phyloP scores from a whole-genome alignment of 2,329 filamentous ascomycete species.

The Fusarium multiceps region DNA sequence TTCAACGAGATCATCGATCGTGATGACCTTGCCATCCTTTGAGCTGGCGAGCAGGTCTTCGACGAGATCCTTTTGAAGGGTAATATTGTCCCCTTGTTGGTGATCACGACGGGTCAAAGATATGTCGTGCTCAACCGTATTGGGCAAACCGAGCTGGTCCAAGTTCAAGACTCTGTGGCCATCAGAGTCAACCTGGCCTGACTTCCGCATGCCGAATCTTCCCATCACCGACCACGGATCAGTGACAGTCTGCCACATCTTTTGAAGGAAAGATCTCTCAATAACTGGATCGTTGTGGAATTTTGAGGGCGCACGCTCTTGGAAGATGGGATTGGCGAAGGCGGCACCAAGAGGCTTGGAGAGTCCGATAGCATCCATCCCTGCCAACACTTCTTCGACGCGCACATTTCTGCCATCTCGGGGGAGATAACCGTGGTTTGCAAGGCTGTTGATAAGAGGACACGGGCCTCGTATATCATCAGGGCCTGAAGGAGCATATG shows the following conservation, averaged over 20 bases:
- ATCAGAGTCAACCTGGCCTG: conserved; percentile 33
- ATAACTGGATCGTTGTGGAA: conserved; percentile 8
- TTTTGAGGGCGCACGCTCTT: conserved; percentile 21
- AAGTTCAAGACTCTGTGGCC: conserved; percentile 37
- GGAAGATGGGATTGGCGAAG: conserved; percentile 41
- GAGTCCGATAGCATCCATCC: conserved; percentile 32
- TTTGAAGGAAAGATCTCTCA: conserved; percentile 20
- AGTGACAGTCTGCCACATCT: conserved; percentile 1
- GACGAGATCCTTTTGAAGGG: conserved; percentile 34
- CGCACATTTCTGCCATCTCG: conserved; percentile 38
- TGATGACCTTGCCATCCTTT: conserved; percentile 37
- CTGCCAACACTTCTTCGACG: conserved; percentile 30
- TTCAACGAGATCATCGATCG: conserved; percentile 33
- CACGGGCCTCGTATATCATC: conserved; percentile 39
- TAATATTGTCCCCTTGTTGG: conserved; percentile 37
- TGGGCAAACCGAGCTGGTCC: conserved; percentile 35
- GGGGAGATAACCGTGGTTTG: conserved; percentile 44
- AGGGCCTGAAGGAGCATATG: conserved; percentile 33
- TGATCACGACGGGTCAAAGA: conserved; percentile 41
- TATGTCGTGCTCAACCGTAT: conserved; percentile 41
- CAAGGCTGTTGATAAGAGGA: conserved; percentile 41
- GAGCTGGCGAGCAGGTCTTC: conserved; percentile 34
- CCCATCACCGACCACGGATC: conserved; percentile 39
- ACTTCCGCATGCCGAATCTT: conserved; percentile 39
- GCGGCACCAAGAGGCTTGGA: conserved; percentile 35